Evolutionary conservation across 345 rosid species (phyloP).

Genomic region (Rhodamnia argentea): DNA sequence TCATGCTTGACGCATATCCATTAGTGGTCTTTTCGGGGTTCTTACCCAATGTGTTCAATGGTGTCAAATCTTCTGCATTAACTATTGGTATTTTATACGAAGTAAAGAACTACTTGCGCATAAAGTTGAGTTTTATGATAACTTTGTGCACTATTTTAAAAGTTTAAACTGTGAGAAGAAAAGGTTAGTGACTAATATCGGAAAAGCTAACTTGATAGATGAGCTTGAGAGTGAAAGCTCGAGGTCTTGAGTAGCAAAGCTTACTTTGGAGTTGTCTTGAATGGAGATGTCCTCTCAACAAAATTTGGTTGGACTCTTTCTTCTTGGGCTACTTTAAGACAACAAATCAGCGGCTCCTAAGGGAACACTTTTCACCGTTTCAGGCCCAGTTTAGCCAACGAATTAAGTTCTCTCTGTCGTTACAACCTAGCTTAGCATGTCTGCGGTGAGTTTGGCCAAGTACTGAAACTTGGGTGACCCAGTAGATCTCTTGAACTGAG

Average conservation of each 20-base stretch:
- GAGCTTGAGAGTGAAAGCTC: neutral
- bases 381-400: neutral
- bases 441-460: neutral
- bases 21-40: neutral
- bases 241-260: neutral
- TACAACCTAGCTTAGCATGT: neutral
- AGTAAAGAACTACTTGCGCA: neutral
- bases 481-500: neutral
- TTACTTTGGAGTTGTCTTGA: neutral
- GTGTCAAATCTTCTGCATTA: neutral
- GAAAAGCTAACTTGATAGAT: neutral
- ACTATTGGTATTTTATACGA: rapidly evolving
- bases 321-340: neutral
- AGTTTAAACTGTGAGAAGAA: neutral
- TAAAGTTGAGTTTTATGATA: neutral
- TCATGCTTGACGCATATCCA: neutral
- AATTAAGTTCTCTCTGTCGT: neutral
- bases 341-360: neutral
- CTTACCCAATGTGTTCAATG: neutral
- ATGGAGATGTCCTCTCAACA: neutral
- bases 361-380: neutral
- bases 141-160: neutral
- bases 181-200: rapidly evolving
- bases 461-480: neutral
- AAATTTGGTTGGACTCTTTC: neutral